Evolutionary conservation across 169 alveolate species (phyloP), one percentile per base, ranked within the genome.

Genomic region (Plasmodium sp.): DNA sequence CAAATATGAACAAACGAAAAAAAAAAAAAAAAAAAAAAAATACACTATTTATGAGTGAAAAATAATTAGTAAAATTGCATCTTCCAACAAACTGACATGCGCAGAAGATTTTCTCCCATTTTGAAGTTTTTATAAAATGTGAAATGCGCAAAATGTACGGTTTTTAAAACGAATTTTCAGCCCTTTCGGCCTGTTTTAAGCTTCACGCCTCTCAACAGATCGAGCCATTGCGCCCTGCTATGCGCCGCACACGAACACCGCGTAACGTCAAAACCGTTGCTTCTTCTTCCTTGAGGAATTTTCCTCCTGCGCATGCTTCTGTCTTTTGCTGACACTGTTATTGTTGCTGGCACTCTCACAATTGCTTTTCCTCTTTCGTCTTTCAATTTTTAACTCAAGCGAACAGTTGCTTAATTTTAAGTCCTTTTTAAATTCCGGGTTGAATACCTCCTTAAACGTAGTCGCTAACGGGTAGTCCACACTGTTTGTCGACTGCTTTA

Each of bases 401-500:
- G 92, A 56, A 72, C 58, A 83, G 48, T 92, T 92, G 45, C 43
- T 79, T 71, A 92, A 82, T 51, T 92, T 83, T 45, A 83, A 72
- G 75, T 92, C 95, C 77, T 92, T 83, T 73, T 73, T 81, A 92
- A 77, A 92, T 81, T 92, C 58, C 3, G 81, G 92, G 58, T 92
- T 39, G 22, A 92, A 81, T 41, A 92, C 41, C 33, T 92, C 92
- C 81, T 92, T 92, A 73, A 92, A 92, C 33, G 56, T 71, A 73
- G 77, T 92, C 41, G 95, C 92, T 82, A 92, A 92, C 16, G 95
- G 95, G 36, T 92, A 92, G 31, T 71, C 92, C 12, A 74, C 62
- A 83, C 83, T 83, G 41, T 92, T 92, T 45, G 95, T 92, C 41
- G 86, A 41, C 58, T 92, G 95, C 48, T 92, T 92, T 83, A 92